Conservation (phyloP, 495 filamentous ascomycete genomes). For the Saxophila tyrrhenica region DNA sequence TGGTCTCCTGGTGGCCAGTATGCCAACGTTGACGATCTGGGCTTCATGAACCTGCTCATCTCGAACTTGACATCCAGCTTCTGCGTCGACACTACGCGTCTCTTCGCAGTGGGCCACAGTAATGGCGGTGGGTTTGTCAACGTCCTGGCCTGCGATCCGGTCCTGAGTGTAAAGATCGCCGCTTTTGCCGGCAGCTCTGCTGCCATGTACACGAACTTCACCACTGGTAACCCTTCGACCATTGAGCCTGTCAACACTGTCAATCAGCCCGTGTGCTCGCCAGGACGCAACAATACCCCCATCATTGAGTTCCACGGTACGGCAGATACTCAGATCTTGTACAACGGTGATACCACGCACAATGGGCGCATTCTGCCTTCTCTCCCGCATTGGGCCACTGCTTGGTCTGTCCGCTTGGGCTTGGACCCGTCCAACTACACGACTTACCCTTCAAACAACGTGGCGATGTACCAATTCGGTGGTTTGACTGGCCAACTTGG, state of each 20-base stretch:
- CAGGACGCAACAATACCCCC: constrained; percentile 12
- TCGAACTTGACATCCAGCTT: constrained; percentile 30
- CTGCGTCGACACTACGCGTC: constrained; percentile 41
- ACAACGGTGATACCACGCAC: constrained; percentile 1
- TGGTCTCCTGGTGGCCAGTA: background rate
- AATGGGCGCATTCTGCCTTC: background rate
- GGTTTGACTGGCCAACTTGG: constrained; percentile 1
- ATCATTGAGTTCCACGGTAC: constrained; percentile 20
- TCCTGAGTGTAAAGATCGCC: constrained; percentile 27
- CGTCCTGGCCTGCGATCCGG: constrained; percentile 42
- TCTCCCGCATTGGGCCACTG: constrained; percentile 8
- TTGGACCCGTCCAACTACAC: constrained; percentile 6
- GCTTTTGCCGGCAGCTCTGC: constrained; percentile 39
- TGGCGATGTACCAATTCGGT: constrained; percentile 5
- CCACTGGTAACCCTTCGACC: background rate
- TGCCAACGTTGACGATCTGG: constrained; percentile 20
- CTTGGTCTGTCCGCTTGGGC: constrained; percentile 7
- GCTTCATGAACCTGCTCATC: constrained; percentile 34
- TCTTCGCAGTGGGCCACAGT: constrained; percentile 48
- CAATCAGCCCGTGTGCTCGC: constrained; percentile 1
- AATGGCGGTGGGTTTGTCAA: constrained; percentile 46
- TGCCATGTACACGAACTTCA: constrained; percentile 30
- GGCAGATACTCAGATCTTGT: constrained; percentile 6
- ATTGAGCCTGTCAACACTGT: constrained; percentile 3
- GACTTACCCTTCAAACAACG: background rate